These are phyloP conservation scores for Wickerhamiella azymoides DNA, from an alignment of 805 yeast genomes.

Conservation along the genomic window DNA sequence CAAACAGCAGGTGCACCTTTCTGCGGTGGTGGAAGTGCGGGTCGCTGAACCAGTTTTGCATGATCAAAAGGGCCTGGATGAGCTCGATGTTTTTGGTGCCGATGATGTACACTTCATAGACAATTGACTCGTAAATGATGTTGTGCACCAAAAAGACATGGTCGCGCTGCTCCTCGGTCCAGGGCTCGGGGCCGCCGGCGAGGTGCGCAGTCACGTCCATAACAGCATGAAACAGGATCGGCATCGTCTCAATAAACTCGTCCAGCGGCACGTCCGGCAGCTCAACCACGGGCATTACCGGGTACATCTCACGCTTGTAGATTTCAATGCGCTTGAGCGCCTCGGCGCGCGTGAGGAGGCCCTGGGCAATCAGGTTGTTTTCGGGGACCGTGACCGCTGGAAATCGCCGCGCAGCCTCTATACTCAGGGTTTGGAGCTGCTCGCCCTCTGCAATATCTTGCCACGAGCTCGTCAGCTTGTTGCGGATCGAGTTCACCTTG, in stretches of 20 bases:
- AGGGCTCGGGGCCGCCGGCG: background rate
- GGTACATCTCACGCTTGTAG: conserved; percentile 36
- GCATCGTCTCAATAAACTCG: conserved; percentile 37
- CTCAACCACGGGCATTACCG: conserved; percentile 43
- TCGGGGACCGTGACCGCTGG: conserved; percentile 15
- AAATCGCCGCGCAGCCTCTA: conserved; percentile 22
- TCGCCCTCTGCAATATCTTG: conserved; percentile 29
- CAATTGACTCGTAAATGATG: conserved; percentile 20
- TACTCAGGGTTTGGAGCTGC: conserved; percentile 38
- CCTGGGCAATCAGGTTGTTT: conserved; percentile 35
- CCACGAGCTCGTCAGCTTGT: conserved; percentile 18
- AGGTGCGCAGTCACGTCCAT: conserved; percentile 44
- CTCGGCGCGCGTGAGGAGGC: conserved; percentile 44
- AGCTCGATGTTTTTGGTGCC: conserved; percentile 63
- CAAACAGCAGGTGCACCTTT: conserved; percentile 55
- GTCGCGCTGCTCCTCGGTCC: conserved; percentile 6
- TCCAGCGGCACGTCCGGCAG: conserved; percentile 35
- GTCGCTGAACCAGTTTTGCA: conserved; percentile 69
- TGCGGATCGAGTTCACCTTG: conserved; percentile 12
- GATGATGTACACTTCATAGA: conserved; percentile 45
- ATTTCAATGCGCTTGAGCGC: conserved; percentile 40
- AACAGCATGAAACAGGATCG: conserved; percentile 49
- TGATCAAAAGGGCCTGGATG: conserved; percentile 44
- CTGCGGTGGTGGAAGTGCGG: conserved; percentile 73
- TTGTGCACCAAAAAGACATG: conserved; percentile 17